These are phyloP conservation scores for Psilocybe cubensis DNA, from an alignment of 768 basidiomycete genomes.

Conservation along the genomic window DNA sequence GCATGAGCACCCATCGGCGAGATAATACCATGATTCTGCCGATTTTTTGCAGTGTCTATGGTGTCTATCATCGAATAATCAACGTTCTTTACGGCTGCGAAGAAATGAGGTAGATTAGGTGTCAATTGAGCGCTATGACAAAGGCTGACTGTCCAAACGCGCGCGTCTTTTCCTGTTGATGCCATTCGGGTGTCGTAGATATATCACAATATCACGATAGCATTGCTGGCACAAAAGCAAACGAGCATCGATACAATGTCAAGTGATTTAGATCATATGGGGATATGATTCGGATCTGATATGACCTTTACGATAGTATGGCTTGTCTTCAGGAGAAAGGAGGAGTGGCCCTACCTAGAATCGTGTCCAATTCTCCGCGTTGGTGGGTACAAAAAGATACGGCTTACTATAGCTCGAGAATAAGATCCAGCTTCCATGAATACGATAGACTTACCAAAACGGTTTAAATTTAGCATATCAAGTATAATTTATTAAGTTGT, in stretches of 20 bases:
- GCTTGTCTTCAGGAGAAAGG: conserved; percentile 14
- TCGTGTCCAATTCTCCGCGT: not conserved
- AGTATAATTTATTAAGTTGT: not conserved
- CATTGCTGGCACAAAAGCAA: conserved; percentile 7
- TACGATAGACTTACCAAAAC: conserved; percentile 10
- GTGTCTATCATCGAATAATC: conserved; percentile 20
- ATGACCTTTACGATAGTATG: conserved; percentile 21
- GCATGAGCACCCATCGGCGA: conserved; percentile 13
- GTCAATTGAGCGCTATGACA: too few species aligned
- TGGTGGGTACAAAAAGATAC: not conserved
- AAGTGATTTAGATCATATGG: too few species aligned
- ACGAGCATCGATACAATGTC: conserved; percentile 12
- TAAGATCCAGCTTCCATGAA: conserved; percentile 15
- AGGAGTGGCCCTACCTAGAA: conserved; percentile 17
- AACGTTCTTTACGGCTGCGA: conserved; percentile 16
- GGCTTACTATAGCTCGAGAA: conserved; percentile 12
- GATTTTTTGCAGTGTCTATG: not conserved
- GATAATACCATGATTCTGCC: not conserved
- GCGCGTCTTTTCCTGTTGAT: conserved; percentile 18
- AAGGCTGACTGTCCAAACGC: not conserved
- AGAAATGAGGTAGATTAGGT: too few species aligned
- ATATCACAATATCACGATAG: conserved; percentile 8
- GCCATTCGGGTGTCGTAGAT: conserved; percentile 16
- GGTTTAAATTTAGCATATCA: not conserved
- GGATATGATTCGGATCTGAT: too few species aligned